Percentiles rank a stretch among this genome's conserved stretches.
phyloP scores from a whole-genome alignment of 2,329 filamentous ascomycete species.

The Orbilia ellipsospora region DNA sequence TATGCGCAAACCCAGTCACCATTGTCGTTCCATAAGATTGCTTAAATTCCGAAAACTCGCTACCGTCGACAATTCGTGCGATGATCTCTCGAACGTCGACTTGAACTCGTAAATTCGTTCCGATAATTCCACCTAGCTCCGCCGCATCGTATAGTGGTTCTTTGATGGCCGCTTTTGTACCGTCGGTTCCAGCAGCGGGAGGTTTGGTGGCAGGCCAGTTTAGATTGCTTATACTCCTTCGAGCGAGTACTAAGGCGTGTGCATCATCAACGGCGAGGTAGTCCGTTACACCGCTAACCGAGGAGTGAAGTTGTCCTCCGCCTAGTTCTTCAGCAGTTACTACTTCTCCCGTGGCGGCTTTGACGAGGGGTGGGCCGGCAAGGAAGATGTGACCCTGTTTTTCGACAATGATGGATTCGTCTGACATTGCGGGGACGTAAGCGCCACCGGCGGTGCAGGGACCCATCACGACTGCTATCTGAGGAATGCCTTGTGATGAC shows the following conservation, averaged over 20 bases:
- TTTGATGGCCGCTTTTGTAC: conserved; percentile 65
- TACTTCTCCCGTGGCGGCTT: conserved; percentile 92
- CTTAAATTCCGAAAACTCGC: conserved; percentile 93
- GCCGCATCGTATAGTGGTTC: conserved; percentile 83
- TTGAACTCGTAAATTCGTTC: conserved; percentile 86
- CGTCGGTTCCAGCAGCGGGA: neutral
- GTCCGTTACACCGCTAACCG: conserved; percentile 91
- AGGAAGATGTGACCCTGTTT: conserved; percentile 98
- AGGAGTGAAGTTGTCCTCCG: conserved; percentile 87
- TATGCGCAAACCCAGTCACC: conserved; percentile 88
- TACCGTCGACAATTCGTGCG: conserved; percentile 89
- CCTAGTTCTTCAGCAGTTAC: conserved; percentile 91
- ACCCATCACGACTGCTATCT: conserved; percentile 96
- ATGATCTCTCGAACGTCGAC: conserved; percentile 91
- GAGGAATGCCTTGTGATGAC: conserved; percentile 87
- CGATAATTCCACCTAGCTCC: conserved; percentile 88
- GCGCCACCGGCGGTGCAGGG: conserved; percentile 79
- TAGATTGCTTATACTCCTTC: conserved; percentile 85
- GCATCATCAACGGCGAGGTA: conserved; percentile 95
- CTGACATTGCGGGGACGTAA: conserved; percentile 93
- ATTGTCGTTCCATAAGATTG: conserved; percentile 87
- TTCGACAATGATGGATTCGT: conserved; percentile 95
- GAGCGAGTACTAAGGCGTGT: conserved; percentile 85
- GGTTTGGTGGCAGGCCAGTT: conserved; percentile 76
- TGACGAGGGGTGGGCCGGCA: conserved; percentile 91